A percentile compares a stretch with the other conserved stretches of the same genome.
phyloP scores from a whole-genome alignment of 1,139 yeast species.

The Ashbya aceris region DNA sequence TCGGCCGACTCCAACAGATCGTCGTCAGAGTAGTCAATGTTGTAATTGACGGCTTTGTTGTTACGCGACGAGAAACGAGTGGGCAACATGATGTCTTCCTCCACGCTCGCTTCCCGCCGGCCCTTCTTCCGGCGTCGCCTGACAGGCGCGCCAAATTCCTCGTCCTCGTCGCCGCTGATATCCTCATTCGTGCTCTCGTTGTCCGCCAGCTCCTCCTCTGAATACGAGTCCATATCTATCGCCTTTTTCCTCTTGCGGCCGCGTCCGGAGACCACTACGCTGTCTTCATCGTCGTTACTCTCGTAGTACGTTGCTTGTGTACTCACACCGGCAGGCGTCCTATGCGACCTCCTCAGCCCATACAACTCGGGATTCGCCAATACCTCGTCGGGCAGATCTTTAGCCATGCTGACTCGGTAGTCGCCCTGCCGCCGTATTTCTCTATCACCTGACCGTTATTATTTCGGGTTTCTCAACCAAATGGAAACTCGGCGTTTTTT shows the following conservation, averaged over 20 bases:
- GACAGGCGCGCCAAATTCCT: constrained; percentile 21
- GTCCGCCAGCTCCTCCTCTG: constrained; percentile 19
- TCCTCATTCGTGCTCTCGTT: constrained; percentile 19
- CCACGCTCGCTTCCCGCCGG: constrained; percentile 15
- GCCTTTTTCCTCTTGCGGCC: constrained; percentile 18
- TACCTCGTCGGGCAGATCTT: constrained; percentile 31
- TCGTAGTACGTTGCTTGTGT: constrained; percentile 35
- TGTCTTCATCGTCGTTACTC: constrained; percentile 31
- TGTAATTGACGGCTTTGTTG: constrained; percentile 61
- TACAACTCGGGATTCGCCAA: constrained; percentile 73
- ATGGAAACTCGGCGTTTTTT: constrained; percentile 1
- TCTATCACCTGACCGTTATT: constrained; percentile 3
- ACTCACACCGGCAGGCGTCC: constrained; percentile 50
- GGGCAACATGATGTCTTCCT: constrained; percentile 22
- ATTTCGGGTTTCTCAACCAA: neutral
- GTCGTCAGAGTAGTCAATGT: constrained; percentile 63
- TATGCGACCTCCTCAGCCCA: constrained; percentile 80
- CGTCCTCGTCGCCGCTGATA: constrained; percentile 28
- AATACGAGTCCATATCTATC: constrained; percentile 17
- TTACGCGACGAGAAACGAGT: constrained; percentile 76
- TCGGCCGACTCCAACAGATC: constrained; percentile 49
- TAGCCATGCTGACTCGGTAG: constrained; percentile 6
- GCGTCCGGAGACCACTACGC: constrained; percentile 20
- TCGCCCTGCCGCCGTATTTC: neutral
- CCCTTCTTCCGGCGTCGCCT: constrained; percentile 17